Conservation (phyloP, 2,329 filamentous ascomycete species). For the Fusarium lateritium region DNA sequence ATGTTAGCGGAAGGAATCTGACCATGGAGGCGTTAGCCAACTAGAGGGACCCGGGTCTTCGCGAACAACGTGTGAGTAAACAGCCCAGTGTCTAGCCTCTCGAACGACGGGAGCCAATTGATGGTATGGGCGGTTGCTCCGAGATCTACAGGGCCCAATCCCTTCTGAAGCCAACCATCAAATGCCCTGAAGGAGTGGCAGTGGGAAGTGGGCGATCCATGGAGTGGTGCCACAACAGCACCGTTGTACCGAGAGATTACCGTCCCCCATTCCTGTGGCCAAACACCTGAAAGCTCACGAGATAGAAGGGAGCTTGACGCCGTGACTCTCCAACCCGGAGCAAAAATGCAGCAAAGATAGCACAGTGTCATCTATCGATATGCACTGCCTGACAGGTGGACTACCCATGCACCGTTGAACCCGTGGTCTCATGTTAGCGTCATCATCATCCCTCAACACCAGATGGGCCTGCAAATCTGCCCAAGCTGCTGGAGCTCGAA, state of each 20-base stretch:
- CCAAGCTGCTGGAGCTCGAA: constrained; percentile 27
- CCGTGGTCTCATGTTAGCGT: constrained; percentile 48
- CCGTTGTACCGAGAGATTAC: constrained; percentile 27
- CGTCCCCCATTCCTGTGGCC: constrained; percentile 19
- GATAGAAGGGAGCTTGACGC: constrained; percentile 9
- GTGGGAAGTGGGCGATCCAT: constrained; percentile 6
- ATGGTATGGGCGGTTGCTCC: constrained; percentile 16
- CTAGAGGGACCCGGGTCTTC: constrained; percentile 45
- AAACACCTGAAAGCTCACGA: constrained; percentile 2
- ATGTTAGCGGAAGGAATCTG: constrained; percentile 44
- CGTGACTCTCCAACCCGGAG: too few relatives aligned
- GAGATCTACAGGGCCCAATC: constrained; percentile 37
- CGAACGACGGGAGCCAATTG: constrained; percentile 34
- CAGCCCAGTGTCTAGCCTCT: constrained; percentile 28
- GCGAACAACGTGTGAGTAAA: constrained; percentile 46
- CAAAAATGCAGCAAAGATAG: not conserved
- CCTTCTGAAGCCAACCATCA: constrained; percentile 9
- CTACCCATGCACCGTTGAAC: constrained; percentile 31
- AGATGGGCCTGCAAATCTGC: constrained; percentile 40
- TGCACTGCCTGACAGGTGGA: constrained; percentile 17
- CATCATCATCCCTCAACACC: constrained; percentile 46
- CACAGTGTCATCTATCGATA: constrained; percentile 19
- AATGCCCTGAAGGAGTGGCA: constrained; percentile 2
- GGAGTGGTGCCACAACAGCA: constrained; percentile 35
- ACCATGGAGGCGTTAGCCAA: constrained; percentile 45